Base-by-base conservation (phyloP, 2,329 filamentous ascomycete genomes). In the Colletotrichum tanaceti region DNA sequence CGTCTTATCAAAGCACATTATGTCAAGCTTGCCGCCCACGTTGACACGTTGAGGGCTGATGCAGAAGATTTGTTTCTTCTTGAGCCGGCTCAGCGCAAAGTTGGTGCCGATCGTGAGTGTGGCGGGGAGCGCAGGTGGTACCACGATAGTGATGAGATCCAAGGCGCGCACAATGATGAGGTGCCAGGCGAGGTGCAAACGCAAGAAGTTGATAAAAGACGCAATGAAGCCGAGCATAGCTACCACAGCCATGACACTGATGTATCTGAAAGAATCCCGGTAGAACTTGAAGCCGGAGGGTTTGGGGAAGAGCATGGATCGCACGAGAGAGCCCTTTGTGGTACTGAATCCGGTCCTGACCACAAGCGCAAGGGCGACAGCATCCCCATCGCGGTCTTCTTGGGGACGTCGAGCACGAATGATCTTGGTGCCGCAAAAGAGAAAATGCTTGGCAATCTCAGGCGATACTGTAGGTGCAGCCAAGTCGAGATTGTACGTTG, bases 261-360 rank as follows among this genome's bases (percentile, higher is more conserved):
- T 98, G 78, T 99, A 99, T 24, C 94, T 90, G 81, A 99, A 99
- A 0, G 95, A 98, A 78, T 99, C 96, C 49, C 93, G 89, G 78
- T 99, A 99, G 77, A 99, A 99, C 75, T 97, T 98, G 87, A 99
- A 99, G 0, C 95, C 95, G 0, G 95, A 97, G 1, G 96, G 96
- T 76, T 99, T 99, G 0, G 96, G 97, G 77, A 99, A 99, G 44
- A 99, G 87, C 95, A 99, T 99, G 0, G 96, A 98, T 28, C 96
- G 91, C 68, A 99, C 94, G 20, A 99, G 83, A 11, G 96, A 93
- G 28, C 96, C 96, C 78, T 99, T 99, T 1, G 96, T 99, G 0
- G 96, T 99, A 77, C 97, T 97, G 81, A 99, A 99, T 1, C 96
- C 96, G 2, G 94, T 99, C 71, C 96, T 89, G 35, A 98, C 90